phyloP scores from a whole-genome alignment of 352 stramenopile species.

The Achlya hypogyna region DNA sequence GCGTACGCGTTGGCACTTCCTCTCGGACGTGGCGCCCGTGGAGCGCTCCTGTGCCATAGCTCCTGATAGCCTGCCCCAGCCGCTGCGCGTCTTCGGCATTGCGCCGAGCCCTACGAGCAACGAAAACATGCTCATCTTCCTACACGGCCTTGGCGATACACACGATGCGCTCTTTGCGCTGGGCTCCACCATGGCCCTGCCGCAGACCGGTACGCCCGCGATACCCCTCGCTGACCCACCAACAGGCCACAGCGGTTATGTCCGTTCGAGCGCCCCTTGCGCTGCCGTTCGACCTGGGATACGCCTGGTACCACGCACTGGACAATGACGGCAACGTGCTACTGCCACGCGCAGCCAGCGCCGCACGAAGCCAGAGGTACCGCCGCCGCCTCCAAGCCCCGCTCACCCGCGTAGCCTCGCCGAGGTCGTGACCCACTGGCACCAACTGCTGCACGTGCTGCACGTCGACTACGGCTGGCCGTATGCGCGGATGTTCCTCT shows the following conservation, averaged over 20 bases:
- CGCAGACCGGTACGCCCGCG: constrained; percentile 11
- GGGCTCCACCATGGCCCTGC: constrained; percentile 10
- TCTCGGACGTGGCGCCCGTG: background rate
- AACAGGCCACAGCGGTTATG: background rate
- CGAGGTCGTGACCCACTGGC: background rate
- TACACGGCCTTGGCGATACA: constrained; percentile 18
- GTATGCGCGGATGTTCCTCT: constrained; percentile 3
- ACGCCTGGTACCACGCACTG: constrained; percentile 6
- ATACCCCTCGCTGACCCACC: background rate
- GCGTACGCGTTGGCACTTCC: constrained; percentile 6
- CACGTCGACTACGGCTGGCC: constrained; percentile 14
- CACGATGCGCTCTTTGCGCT: constrained; percentile 4
- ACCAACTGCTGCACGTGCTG: background rate
- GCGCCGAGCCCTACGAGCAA: constrained; percentile 9
- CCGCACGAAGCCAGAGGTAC: background rate
- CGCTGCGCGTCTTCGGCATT: background rate
- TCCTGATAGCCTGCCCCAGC: background rate
- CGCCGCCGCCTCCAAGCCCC: background rate
- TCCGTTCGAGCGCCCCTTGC: constrained; percentile 11
- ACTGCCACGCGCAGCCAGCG: background rate
- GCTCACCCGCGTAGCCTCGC: background rate
- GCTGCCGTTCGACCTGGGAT: constrained; percentile 16
- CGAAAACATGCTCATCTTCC: constrained; percentile 14
- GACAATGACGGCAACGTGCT: constrained; percentile 6
- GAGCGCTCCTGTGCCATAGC: background rate